These are phyloP conservation scores for Penicillium sp. DNA, from an alignment of 2,329 filamentous ascomycete species.

Conservation along the genomic window DNA sequence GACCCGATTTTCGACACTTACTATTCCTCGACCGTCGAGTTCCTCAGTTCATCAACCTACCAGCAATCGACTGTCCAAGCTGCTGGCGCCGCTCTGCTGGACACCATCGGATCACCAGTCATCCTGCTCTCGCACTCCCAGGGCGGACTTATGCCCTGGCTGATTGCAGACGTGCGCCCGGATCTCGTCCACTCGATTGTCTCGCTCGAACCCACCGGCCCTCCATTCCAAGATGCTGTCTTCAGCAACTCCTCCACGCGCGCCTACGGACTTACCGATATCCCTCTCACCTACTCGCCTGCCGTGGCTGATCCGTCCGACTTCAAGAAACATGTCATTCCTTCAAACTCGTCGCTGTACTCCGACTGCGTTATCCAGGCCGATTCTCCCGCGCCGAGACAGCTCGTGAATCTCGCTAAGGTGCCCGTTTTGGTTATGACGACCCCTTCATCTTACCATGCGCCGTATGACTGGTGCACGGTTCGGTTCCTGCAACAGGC, in stretches of 20 bases:
- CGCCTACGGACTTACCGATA: conserved; percentile 54
- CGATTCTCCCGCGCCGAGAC: conserved; percentile 39
- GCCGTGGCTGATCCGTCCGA: conserved; percentile 46
- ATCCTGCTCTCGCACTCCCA: conserved; percentile 56
- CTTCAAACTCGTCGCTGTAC: conserved; percentile 25
- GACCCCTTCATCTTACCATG: conserved; percentile 57
- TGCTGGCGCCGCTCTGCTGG: conserved; percentile 50
- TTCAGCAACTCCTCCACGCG: conserved; percentile 41
- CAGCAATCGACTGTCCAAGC: conserved; percentile 39
- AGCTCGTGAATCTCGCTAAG: conserved; percentile 53
- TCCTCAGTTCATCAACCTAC: conserved; percentile 13
- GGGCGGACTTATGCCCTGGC: conserved; percentile 52
- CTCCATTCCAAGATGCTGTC: conserved; percentile 53
- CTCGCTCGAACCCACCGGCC: conserved; percentile 57
- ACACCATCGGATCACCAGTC: conserved; percentile 45
- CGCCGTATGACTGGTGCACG: conserved; percentile 59
- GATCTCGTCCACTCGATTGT: conserved; percentile 54
- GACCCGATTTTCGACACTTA: conserved; percentile 57
- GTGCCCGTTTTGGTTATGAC: conserved; percentile 57
- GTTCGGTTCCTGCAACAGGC: conserved; percentile 57
- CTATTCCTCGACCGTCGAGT: conserved; percentile 40
- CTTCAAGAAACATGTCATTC: conserved; percentile 31
- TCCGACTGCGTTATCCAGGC: conserved; percentile 45
- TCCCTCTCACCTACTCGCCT: conserved; percentile 56
- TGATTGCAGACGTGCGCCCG: conserved; percentile 55